Conservation (phyloP, 345 rosid species). For the Brassica incana region DNA sequence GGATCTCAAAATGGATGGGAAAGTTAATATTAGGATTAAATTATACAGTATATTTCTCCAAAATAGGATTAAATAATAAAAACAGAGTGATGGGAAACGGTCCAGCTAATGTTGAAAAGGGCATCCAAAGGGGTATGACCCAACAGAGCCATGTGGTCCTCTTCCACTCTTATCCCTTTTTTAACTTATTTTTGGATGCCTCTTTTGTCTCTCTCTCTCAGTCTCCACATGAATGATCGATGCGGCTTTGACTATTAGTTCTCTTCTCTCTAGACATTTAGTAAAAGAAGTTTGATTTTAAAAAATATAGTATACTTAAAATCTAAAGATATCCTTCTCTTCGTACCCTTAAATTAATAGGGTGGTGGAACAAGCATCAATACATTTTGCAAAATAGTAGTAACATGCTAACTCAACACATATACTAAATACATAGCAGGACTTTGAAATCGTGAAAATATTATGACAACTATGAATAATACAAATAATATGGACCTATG, state of each 20-base stretch:
- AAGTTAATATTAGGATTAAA: background rate
- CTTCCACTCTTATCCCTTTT: slow-evolving; percentile 36
- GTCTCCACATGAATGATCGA: background rate
- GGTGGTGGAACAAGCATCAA: background rate
- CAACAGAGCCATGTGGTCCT: slow-evolving; percentile 43
- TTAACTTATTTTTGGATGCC: slow-evolving; percentile 25
- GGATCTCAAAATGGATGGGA: slow-evolving; percentile 27
- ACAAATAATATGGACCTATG: background rate
- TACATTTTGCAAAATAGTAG: background rate
- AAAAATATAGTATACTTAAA: background rate
- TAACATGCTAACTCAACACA: background rate
- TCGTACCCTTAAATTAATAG: background rate
- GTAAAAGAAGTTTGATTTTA: background rate
- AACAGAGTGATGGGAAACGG: slow-evolving; percentile 35
- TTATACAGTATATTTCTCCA: no score
- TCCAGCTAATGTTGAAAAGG: slow-evolving; percentile 39
- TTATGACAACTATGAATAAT: background rate
- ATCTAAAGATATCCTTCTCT: background rate
- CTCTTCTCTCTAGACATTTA: background rate
- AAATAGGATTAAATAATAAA: background rate
- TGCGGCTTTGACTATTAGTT: slow-evolving; percentile 22
- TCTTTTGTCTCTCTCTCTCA: slow-evolving; percentile 33
- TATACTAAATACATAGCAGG: background rate
- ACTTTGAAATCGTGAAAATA: background rate
- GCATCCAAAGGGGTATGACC: slow-evolving; percentile 28